These are phyloP conservation scores for Candida chauliodis DNA, from an alignment of 805 yeast genomes.

Conservation along the genomic window DNA sequence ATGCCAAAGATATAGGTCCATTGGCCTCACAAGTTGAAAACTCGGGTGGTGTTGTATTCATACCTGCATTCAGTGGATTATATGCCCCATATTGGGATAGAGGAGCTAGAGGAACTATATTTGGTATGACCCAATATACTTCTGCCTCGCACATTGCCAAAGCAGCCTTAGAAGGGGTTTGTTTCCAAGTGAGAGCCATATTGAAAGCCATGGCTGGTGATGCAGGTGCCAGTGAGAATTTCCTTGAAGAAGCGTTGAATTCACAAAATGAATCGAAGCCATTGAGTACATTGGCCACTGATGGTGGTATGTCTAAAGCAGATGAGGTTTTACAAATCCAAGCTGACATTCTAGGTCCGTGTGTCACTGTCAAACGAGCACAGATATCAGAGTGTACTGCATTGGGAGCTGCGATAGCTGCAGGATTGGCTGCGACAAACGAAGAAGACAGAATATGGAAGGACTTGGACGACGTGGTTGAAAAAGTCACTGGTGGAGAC, in stretches of 20 bases:
- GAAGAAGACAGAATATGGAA: constrained; percentile 65
- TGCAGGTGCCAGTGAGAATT: constrained; percentile 60
- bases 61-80: constrained; percentile 91
- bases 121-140: constrained; percentile 92
- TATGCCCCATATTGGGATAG: constrained; percentile 97
- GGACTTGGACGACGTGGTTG: constrained; percentile 63
- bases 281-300: constrained; percentile 66
- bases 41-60: constrained; percentile 90
- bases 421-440: constrained; percentile 62
- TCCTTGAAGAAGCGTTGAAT: constrained; percentile 49
- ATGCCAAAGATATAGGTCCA: constrained; percentile 86
- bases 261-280: constrained; percentile 45
- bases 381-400: constrained; percentile 89
- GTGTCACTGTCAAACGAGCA: constrained; percentile 77
- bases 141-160: constrained; percentile 88
- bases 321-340: constrained; percentile 92
- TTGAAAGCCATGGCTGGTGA: constrained; percentile 86
- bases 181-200: constrained; percentile 90
- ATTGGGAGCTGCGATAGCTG: constrained; percentile 93
- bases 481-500: constrained; percentile 30
- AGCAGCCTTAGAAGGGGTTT: constrained; percentile 93
- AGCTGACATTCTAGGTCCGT: constrained; percentile 86
- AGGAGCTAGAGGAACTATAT: constrained; percentile 86
- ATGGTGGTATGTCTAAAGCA: constrained; percentile 93
- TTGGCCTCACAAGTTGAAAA: constrained; percentile 77